phyloP scores from a whole-genome alignment of 2,329 filamentous ascomycete genomes.

The Geosmithia morbida region DNA sequence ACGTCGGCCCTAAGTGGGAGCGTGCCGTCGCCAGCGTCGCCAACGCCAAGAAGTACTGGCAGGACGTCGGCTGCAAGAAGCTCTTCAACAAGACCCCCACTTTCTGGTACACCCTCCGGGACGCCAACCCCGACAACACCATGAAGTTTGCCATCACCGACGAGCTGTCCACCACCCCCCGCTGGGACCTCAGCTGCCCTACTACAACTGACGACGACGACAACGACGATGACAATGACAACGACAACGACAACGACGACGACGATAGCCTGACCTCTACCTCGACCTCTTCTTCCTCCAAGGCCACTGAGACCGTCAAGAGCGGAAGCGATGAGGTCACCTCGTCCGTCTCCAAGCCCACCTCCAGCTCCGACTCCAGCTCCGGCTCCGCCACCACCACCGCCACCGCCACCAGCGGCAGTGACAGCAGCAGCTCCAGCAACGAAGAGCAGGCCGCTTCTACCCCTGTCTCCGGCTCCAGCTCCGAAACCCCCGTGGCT shows the following conservation, averaged over 20 bases:
- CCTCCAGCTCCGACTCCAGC: background rate
- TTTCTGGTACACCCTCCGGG: slow-evolving; percentile 48
- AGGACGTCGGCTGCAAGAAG: slow-evolving; percentile 41
- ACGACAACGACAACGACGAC: slow-evolving; percentile 9
- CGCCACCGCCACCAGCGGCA: background rate
- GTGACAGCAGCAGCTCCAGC: background rate
- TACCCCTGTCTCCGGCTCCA: background rate
- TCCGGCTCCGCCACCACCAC: slow-evolving; percentile 3
- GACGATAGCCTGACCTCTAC: slow-evolving; percentile 4
- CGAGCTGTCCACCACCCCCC: slow-evolving; percentile 33
- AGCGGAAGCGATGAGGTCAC: background rate
- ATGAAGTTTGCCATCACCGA: slow-evolving; percentile 43
- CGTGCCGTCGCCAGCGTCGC: slow-evolving; percentile 36
- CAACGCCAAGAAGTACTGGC: slow-evolving; percentile 52
- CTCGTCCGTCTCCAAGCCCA: background rate
- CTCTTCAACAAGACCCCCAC: slow-evolving; percentile 40
- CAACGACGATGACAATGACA: background rate
- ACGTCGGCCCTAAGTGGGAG: slow-evolving; percentile 35
- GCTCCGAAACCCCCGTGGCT: background rate
- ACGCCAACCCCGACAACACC: slow-evolving; percentile 44
- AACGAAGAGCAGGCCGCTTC: background rate
- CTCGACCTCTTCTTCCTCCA: slow-evolving; percentile 3
- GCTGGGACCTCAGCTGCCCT: slow-evolving; percentile 40
- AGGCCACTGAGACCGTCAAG: slow-evolving; percentile 2
- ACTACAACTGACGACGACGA: slow-evolving; percentile 19